phyloP scores from a whole-genome alignment of 345 rosid species.

The Lenwebbia sp. region DNA sequence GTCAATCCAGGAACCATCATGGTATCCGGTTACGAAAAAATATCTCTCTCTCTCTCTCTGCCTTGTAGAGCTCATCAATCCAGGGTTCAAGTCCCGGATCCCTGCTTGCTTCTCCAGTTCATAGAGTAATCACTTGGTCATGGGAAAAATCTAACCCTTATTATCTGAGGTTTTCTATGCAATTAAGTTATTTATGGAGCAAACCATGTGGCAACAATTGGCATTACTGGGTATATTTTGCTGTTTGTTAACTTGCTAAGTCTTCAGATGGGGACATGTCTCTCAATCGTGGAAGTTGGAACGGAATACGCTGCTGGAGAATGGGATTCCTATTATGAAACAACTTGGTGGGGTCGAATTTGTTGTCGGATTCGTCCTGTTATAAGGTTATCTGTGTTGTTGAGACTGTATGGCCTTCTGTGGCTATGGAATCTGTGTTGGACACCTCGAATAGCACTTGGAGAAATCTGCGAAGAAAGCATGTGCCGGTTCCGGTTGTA shows the following conservation, averaged over 20 bases:
- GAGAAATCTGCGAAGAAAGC: neutral
- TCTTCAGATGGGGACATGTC: neutral
- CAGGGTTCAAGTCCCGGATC: neutral
- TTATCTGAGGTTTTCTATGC: neutral
- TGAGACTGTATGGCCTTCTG: neutral
- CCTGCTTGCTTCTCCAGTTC: neutral
- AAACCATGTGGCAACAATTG: neutral
- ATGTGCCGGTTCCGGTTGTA: neutral
- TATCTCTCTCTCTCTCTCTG: no score
- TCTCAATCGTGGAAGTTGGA: neutral
- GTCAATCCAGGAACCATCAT: neutral
- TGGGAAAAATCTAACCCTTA: neutral
- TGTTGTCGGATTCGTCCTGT: neutral
- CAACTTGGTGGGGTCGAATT: neutral
- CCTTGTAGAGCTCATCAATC: neutral
- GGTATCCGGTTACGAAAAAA: neutral
- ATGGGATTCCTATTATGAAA: neutral
- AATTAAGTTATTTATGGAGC: neutral
- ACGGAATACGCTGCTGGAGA: neutral
- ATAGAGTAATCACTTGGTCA: neutral
- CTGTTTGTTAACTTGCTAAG: neutral
- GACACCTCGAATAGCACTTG: neutral
- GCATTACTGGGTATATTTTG: neutral
- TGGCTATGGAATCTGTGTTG: neutral
- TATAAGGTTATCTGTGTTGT: neutral